These are phyloP conservation scores for Emmonsiellopsis sp. DNA, from an alignment of 2,329 filamentous ascomycete species.

Conservation along the genomic window DNA sequence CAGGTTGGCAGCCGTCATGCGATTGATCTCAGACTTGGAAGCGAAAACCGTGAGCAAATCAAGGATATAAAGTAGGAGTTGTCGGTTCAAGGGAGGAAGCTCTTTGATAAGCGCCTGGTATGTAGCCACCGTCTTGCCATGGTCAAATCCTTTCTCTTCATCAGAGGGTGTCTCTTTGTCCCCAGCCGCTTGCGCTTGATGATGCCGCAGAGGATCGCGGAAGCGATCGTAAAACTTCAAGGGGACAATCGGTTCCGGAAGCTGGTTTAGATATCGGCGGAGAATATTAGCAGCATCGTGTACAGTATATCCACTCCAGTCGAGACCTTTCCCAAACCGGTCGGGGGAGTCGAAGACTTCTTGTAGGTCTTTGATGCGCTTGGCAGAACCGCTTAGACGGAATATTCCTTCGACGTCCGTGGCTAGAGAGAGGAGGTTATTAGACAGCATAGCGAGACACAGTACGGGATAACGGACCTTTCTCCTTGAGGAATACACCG, in stretches of 20 bases:
- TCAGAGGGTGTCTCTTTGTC: slow-evolving; percentile 57
- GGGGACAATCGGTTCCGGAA: slow-evolving; percentile 93
- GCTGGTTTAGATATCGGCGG: slow-evolving; percentile 86
- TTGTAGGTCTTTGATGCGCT: slow-evolving; percentile 95
- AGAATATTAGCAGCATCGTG: slow-evolving; percentile 97
- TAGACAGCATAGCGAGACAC: slow-evolving; percentile 9
- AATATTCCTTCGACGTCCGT: slow-evolving; percentile 96
- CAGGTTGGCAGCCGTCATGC: slow-evolving; percentile 91
- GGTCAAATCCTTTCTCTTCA: slow-evolving; percentile 63
- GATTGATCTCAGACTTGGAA: slow-evolving; percentile 90
- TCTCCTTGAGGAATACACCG: slow-evolving; percentile 94
- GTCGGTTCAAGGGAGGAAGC: slow-evolving; percentile 82
- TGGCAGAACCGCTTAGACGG: slow-evolving; percentile 88
- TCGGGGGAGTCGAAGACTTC: slow-evolving; percentile 87
- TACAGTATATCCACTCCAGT: slow-evolving; percentile 96
- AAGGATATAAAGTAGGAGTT: slow-evolving; percentile 88
- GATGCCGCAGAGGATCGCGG: slow-evolving; percentile 64
- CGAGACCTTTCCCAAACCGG: slow-evolving; percentile 88
- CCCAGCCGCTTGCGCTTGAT: slow-evolving; percentile 61
- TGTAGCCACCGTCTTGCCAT: slow-evolving; percentile 62
- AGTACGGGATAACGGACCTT: slow-evolving; percentile 50
- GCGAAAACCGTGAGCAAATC: slow-evolving; percentile 94
- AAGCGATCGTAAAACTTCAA: slow-evolving; percentile 88
- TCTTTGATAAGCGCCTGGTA: slow-evolving; percentile 91
- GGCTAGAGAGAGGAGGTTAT: slow-evolving; percentile 46